These are phyloP conservation scores for Leccinum longicurvipes DNA, from an alignment of 768 basidiomycete genomes.

Conservation along the genomic window DNA sequence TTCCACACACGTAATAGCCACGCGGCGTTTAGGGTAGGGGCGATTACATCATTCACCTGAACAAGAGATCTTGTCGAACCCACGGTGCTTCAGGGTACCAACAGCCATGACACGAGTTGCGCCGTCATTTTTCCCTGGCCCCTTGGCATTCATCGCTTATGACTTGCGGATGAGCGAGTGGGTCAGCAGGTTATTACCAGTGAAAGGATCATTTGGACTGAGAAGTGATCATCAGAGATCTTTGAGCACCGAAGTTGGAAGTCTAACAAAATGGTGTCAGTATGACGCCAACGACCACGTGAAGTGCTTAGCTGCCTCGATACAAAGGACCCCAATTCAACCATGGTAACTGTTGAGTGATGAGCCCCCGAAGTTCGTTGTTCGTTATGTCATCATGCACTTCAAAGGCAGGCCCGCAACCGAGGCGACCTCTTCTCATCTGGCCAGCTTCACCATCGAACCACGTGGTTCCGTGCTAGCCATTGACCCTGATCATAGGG, in stretches of 20 bases:
- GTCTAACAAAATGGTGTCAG: background rate
- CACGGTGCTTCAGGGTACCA: background rate
- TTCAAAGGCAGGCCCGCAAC: constrained; percentile 46
- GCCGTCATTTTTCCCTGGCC: background rate
- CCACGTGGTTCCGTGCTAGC: background rate
- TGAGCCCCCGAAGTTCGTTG: background rate
- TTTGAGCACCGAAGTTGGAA: background rate
- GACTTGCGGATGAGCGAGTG: background rate
- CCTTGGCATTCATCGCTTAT: background rate
- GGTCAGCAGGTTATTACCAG: background rate
- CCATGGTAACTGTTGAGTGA: background rate
- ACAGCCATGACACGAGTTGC: background rate
- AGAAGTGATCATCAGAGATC: background rate
- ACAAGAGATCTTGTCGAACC: background rate
- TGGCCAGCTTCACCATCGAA: background rate
- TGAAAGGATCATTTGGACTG: background rate
- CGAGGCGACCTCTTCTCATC: constrained; percentile 31
- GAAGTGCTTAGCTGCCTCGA: background rate
- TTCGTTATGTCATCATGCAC: constrained; percentile 7
- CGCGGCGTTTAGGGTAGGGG: background rate
- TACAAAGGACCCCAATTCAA: background rate
- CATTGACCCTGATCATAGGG: constrained; percentile 5
- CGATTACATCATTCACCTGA: background rate
- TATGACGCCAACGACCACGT: background rate
- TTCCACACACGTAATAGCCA: background rate